Conservation (phyloP, 2,329 filamentous ascomycete species). For the Colletotrichum coccodes region DNA sequence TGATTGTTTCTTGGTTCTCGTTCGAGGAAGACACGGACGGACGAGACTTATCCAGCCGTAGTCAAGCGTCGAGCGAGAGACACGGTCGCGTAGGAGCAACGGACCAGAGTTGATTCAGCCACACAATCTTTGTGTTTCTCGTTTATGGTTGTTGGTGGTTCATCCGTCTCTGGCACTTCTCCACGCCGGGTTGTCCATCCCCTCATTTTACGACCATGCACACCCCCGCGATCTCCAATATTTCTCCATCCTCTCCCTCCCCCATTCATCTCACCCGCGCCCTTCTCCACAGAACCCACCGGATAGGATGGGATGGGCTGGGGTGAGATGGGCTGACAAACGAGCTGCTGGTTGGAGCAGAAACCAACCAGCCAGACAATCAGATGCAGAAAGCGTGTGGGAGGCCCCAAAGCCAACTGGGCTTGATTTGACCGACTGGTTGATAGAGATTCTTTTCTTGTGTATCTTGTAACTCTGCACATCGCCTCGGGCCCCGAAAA, state of each 20-base stretch:
- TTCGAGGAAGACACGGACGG: background rate
- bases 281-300: conserved; percentile 27
- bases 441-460: background rate
- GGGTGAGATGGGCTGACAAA: background rate
- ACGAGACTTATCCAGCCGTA: background rate
- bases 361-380: background rate
- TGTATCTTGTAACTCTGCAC: background rate
- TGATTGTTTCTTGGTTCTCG: background rate
- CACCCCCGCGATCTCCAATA: conserved; percentile 27
- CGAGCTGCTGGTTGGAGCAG: background rate
- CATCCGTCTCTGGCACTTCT: background rate
- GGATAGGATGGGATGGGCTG: background rate
- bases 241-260: conserved; percentile 17
- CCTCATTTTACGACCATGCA: conserved; percentile 9
- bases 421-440: background rate
- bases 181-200: background rate
- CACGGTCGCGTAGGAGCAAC: background rate
- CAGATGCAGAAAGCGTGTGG: background rate
- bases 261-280: background rate
- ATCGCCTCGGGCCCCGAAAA: background rate
- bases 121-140: background rate
- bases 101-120: background rate
- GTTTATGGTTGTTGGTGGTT: background rate
- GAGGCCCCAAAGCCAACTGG: background rate
- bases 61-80: background rate